A percentile compares a stretch with the other conserved stretches of the same genome.
Evolutionary conservation across 257 asterid species (phyloP).

Genomic region (Misopates orontium): DNA sequence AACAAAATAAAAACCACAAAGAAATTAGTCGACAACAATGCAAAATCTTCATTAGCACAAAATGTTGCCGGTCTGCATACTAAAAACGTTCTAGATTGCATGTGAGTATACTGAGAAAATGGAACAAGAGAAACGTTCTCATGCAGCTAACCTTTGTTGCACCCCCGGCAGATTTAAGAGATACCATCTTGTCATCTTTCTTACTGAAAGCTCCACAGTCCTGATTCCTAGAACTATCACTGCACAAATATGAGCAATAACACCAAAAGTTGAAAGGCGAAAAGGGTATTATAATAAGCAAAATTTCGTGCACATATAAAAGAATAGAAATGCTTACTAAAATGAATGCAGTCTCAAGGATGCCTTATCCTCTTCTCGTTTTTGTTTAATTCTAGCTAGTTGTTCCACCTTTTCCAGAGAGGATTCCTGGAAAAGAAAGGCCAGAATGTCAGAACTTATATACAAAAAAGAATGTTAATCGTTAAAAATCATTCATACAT

Average conservation of each 20-base stretch:
- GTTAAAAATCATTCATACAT: constrained; percentile 25
- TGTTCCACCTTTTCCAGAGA: constrained; percentile 73
- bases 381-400: constrained; percentile 74
- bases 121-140: constrained; percentile 13
- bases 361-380: constrained; percentile 75
- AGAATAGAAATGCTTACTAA: constrained; percentile 47
- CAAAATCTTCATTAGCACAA: constrained; percentile 10
- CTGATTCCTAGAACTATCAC: constrained; percentile 55
- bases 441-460: constrained; percentile 19
- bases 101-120: neutral
- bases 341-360: constrained; percentile 77
- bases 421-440: constrained; percentile 52
- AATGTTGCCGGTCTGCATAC: neutral
- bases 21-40: constrained; percentile 3
- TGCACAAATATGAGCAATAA: constrained; percentile 25
- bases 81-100: neutral
- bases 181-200: constrained; percentile 41
- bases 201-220: constrained; percentile 38
- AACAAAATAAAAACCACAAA: constrained; percentile 9
- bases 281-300: neutral
- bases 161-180: constrained; percentile 62
- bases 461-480: constrained; percentile 11
- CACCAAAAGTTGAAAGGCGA: constrained; percentile 4
- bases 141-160: constrained; percentile 53
- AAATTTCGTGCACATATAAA: neutral